phyloP scores from a whole-genome alignment of 768 basidiomycete genomes.

The Hericium coralloides region DNA sequence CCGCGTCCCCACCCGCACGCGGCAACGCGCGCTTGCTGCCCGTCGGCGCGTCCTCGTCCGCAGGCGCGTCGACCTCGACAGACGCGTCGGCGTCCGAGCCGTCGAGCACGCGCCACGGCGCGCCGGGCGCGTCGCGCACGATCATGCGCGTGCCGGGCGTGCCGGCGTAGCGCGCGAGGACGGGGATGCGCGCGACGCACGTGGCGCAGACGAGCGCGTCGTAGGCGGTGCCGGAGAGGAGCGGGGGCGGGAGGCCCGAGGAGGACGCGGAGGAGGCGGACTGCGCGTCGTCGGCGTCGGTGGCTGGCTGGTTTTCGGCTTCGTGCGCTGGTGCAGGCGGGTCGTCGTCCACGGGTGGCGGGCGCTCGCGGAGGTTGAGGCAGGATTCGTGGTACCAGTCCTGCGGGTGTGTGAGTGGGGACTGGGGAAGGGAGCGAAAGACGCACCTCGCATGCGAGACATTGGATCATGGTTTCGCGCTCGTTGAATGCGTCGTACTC shows the following conservation, averaged over 20 bases:
- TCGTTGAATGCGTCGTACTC: conserved; percentile 68
- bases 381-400: conserved; percentile 93
- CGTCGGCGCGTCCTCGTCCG: conserved; percentile 2
- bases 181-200: conserved; percentile 51
- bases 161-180: conserved; percentile 56
- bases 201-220: conserved; percentile 65
- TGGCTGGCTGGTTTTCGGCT: conserved; percentile 12
- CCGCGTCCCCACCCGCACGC: background rate
- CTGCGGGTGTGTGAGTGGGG: conserved; percentile 26
- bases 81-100: conserved; percentile 20
- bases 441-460: conserved; percentile 73
- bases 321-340: conserved; percentile 10
- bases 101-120: conserved; percentile 47
- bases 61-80: conserved; percentile 11
- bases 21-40: background rate
- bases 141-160: conserved; percentile 62
- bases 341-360: conserved; percentile 35
- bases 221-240: conserved; percentile 61
- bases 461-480: conserved; percentile 84
- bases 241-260: conserved; percentile 55
- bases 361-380: conserved; percentile 66
- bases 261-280: conserved; percentile 66
- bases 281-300: conserved; percentile 33
- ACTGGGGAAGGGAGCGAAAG: background rate
- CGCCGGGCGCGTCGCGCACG: conserved; percentile 35